Base-by-base conservation (phyloP, 257 asterid species). In the Solanum lignicaule region DNA sequence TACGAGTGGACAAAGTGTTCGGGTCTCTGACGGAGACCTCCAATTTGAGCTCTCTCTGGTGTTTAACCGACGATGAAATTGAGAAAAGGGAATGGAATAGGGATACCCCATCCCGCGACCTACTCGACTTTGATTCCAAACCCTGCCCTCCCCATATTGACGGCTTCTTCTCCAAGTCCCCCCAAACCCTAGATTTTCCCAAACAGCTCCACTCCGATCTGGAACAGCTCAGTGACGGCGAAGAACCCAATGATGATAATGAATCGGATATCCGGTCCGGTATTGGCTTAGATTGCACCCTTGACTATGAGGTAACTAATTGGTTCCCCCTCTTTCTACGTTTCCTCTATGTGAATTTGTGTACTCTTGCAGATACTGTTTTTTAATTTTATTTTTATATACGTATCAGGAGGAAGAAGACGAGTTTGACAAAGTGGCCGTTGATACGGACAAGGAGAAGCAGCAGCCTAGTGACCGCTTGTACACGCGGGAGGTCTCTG, bases 401-500 rank as follows among this genome's bases (percentile, higher is more conserved):
- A n/a, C n/a, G n/a, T n/a, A 21, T 16, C 92, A 95, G 98, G 98
- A 97, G 79, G 99, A 97, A 92, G 98, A 95, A 92, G 98, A 97
- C 81, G 93, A 93, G 91, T 94, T 74, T 87, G 99, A 96, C 91
- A 94, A 93, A 92, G 94, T 94, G 86, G 98, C 99, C 20, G 91
- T 91, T 39, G 97, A 95, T 87, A 75, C 79, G 69, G 93, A 90
- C 65, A 87, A 90, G 48, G 86, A 74, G 21, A 43, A 81, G 85
- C 85, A 81, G 4, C 85, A 29, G 69, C 65, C 68, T 81, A 90
- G 91, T 79, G 96, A 94, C 86, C 94, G 93, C 87, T 2, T 92
- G 36, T 96, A 91, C 60, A 87, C 91, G 94, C 90, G 73, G 86
- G 92, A 92, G 21, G 90, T 46, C 58, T 91, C 89, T 46, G 97